Percentiles rank a stretch among this genome's conserved stretches.
phyloP scores from a whole-genome alignment of 2,329 filamentous ascomycete genomes.

The Aphanocladium album region DNA sequence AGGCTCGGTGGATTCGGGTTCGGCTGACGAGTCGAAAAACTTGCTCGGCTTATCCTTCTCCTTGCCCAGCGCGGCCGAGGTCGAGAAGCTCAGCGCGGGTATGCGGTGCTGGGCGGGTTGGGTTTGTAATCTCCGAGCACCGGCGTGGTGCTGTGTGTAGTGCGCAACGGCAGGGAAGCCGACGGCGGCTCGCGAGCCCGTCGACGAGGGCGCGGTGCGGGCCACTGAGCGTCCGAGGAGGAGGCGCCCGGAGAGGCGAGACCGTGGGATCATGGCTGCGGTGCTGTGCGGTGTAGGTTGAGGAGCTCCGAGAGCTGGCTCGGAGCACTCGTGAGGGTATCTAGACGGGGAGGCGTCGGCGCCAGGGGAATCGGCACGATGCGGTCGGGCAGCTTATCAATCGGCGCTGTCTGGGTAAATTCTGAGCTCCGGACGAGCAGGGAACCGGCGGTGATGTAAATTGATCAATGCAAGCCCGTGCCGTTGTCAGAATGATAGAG shows the following conservation, averaged over 20 bases:
- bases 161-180: constrained; percentile 23
- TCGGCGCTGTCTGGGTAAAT: not conserved
- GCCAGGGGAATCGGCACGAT: not conserved
- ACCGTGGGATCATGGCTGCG: constrained; percentile 36
- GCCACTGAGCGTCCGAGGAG: constrained; percentile 31
- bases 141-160: constrained; percentile 24
- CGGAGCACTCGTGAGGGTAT: constrained; percentile 10
- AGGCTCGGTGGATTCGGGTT: constrained; percentile 37
- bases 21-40: constrained; percentile 45
- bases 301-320: constrained; percentile 13
- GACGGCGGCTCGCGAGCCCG: constrained; percentile 20
- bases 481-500: constrained; percentile 7
- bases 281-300: constrained; percentile 4
- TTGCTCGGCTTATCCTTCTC: constrained; percentile 38
- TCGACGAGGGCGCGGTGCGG: constrained; percentile 21
- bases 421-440: not conserved
- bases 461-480: not conserved
- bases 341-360: not conserved
- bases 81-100: constrained; percentile 32
- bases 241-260: constrained; percentile 35
- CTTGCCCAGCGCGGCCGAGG: constrained; percentile 28
- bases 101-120: constrained; percentile 21
- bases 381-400: not conserved
- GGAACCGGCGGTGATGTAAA: not conserved
- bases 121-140: constrained; percentile 27